These are phyloP conservation scores for Domatiomyces catenatus DNA, from an alignment of 2,329 filamentous ascomycete species.

Conservation along the genomic window DNA sequence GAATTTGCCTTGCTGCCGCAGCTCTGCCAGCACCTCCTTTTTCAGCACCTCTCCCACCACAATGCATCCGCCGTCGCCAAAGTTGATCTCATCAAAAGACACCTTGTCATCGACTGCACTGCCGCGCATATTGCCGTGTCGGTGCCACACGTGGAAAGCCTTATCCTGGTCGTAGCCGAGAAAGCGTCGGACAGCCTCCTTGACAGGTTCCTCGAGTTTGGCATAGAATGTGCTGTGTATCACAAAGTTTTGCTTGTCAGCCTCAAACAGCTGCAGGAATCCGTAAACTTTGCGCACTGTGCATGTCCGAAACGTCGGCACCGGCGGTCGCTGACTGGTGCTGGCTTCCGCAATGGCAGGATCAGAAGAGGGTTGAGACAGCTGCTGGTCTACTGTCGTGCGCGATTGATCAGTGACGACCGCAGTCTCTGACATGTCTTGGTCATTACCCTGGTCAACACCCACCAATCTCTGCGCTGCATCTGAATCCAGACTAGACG, in stretches of 20 bases:
- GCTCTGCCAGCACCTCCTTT: constrained; percentile 18
- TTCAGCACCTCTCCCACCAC: constrained; percentile 28
- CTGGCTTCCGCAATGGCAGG: constrained; percentile 1
- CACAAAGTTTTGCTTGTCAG: constrained; percentile 30
- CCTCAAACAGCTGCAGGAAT: constrained; percentile 38
- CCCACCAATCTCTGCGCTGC: neutral
- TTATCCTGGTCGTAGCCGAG: constrained; percentile 25
- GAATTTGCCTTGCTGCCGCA: constrained; percentile 20
- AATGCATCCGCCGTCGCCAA: constrained; percentile 26
- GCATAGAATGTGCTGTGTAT: constrained; percentile 30
- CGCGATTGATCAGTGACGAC: constrained; percentile 3
- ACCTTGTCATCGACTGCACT: constrained; percentile 20
- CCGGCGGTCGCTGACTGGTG: constrained; percentile 1
- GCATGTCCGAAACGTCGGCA: neutral
- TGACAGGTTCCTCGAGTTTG: constrained; percentile 26
- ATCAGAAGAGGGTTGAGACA: constrained; percentile 1
- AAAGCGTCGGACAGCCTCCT: constrained; percentile 25
- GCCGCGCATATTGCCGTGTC: constrained; percentile 21
- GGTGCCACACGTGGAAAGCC: constrained; percentile 30
- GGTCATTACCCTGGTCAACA: neutral
- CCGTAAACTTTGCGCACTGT: constrained; percentile 25
- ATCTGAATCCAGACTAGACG: neutral
- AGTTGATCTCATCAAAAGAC: constrained; percentile 11
- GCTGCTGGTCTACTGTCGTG: neutral
- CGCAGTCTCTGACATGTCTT: constrained; percentile 8